Evolutionary conservation across 257 asterid species (phyloP).

Genomic region (Nicotiana knightiana): DNA sequence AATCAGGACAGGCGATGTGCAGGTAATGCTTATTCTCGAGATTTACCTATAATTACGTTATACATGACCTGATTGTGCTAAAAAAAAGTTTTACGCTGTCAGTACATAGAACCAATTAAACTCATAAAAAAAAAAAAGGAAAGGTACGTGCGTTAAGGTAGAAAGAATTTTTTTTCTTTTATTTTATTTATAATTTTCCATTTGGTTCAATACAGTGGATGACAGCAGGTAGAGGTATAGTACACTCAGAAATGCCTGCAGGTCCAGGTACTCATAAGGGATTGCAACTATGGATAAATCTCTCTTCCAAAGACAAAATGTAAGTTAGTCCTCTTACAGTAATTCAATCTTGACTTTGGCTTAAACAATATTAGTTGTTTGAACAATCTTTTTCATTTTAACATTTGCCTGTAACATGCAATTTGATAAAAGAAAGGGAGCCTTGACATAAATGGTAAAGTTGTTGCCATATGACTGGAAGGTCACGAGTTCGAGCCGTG

Average conservation of each 20-base stretch:
- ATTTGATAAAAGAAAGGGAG: not conserved
- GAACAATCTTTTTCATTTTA: not conserved
- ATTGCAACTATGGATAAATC: conserved; percentile 86
- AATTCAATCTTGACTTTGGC: not conserved
- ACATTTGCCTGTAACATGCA: not conserved
- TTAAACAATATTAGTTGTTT: not conserved
- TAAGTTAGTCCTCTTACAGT: conserved; percentile 20
- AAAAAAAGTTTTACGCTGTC: not conserved
- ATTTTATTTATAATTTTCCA: not conserved
- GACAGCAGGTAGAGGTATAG: conserved; percentile 97
- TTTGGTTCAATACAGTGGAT: conserved; percentile 59
- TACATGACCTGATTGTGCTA: not conserved
- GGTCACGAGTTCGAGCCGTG: too few species aligned
- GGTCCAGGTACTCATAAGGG: conserved; percentile 72
- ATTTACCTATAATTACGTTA: too few species aligned
- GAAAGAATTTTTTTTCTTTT: not conserved
- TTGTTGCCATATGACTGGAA: too few species aligned
- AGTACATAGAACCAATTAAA: not conserved
- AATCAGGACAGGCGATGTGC: conserved; percentile 76
- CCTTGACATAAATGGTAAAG: too few species aligned
- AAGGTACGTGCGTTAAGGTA: not conserved
- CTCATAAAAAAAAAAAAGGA: not conserved
- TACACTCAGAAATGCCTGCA: conserved; percentile 97
- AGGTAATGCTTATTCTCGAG: conserved; percentile 35
- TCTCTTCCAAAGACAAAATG: conserved; percentile 85